Base-by-base conservation (phyloP, 257 asterid species). In the Forsythia viridissima region DNA sequence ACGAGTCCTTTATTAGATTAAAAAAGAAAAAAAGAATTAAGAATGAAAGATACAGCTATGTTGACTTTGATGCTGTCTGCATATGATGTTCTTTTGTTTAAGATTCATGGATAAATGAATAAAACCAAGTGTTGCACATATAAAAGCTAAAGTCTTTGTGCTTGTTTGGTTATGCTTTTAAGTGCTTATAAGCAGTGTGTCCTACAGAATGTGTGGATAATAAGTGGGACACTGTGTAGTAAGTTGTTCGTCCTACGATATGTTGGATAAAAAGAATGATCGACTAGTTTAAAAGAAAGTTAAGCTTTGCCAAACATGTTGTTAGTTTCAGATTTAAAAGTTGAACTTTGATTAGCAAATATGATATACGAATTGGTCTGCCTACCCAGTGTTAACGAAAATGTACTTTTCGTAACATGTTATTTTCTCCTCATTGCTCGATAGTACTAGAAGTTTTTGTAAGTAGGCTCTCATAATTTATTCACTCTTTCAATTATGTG, bases 401-500 rank as follows among this genome's bases (percentile, higher is more conserved):
- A 18, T 16, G 21, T 15, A 57, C 34, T 34, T 41, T 77, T 76
- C 6, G 37, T 38, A 37, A 38, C 59, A 6, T 4, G 8, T 75
- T 8, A 38, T 1, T 41, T 40, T 67, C 38, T 12, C 46, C 43
- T 76, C 57, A 16, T 36, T 71, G 67, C 82, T 38, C 38, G 40
- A 48, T 21, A 6, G 39, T 15, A 51, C 39, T 11, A n/a, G 18
- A 24, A 13, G 20, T 42, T 61, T 41, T 51, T 43, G 21, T 12
- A 48, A 20, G 70, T 48, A 20, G 39, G 34, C 74, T 70, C 69
- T 42, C 51, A 73, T 57, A 70, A 76, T 36, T 66, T 76, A 42
- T 71, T 63, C 61, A 78, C 63, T 63, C 61, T 63, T 70, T 69
- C 52, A 71, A 70, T 46, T 51, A 16, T 71, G 63, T 73, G 11